Percentiles rank a stretch among this genome's conserved stretches.
Conservation (phyloP, 306 rosid genomes). For the Adenanthera pavonina region DNA sequence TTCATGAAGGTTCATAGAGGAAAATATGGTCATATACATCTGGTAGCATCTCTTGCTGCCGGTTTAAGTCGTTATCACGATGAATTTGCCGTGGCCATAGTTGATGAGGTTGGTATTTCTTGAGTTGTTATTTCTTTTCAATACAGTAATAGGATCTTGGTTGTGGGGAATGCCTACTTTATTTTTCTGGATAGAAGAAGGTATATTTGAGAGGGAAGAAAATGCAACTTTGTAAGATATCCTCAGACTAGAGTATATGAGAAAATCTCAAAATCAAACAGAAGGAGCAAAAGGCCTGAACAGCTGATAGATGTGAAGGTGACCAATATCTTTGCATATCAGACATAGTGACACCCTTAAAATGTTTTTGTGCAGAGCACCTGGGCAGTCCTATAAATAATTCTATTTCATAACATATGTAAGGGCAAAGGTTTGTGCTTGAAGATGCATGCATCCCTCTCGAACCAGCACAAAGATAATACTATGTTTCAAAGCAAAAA, state of each 20-base stretch:
- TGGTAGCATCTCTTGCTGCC: slow-evolving; percentile 95
- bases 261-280: not conserved
- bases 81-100: slow-evolving; percentile 93
- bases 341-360: not conserved
- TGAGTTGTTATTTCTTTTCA: slow-evolving; percentile 31
- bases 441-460: not conserved
- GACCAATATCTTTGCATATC: not conserved
- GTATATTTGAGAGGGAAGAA: not conserved
- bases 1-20: slow-evolving; percentile 97
- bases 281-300: not conserved
- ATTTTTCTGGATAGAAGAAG: not conserved
- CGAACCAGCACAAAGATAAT: not conserved
- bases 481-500: not conserved
- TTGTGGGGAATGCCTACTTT: slow-evolving; percentile 33
- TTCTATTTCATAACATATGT: not conserved
- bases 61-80: slow-evolving; percentile 99
- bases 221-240: not conserved
- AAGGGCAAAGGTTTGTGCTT: not conserved
- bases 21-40: slow-evolving; percentile 97
- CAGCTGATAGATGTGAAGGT: not conserved
- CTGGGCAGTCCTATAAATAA: not conserved
- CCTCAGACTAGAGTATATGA: not conserved
- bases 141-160: slow-evolving; percentile 27
- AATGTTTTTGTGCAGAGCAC: not conserved
- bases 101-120: slow-evolving; percentile 77